These are phyloP conservation scores for Cladorrhinum sp. DNA, from an alignment of 2,329 filamentous ascomycete species.

Conservation along the genomic window DNA sequence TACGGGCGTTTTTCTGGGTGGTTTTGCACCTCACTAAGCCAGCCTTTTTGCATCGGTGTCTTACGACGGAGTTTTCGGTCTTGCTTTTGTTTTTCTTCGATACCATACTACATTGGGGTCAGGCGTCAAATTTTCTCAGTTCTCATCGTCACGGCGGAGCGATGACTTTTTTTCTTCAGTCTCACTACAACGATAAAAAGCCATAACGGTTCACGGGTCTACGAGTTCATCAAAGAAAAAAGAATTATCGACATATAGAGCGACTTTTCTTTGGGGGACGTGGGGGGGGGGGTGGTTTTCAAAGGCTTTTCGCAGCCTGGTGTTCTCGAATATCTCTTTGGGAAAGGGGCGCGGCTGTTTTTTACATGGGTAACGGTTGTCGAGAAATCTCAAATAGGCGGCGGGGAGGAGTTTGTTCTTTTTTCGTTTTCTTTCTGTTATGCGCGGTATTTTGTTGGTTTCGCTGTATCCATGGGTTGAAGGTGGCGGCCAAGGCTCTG, in stretches of 20 bases:
- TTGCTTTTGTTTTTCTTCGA: constrained; percentile 30
- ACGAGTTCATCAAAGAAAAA: constrained; percentile 49
- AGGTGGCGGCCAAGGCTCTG: constrained; percentile 15
- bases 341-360: constrained; percentile 6
- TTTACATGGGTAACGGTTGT: constrained; percentile 34
- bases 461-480: constrained; percentile 28
- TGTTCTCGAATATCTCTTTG: constrained; percentile 21
- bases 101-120: constrained; percentile 31
- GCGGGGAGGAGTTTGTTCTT: constrained; percentile 37
- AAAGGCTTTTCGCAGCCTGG: background rate
- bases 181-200: constrained; percentile 41
- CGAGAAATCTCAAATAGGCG: constrained; percentile 30
- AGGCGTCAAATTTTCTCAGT: constrained; percentile 26
- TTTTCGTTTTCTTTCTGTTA: constrained; percentile 18
- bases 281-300: constrained; percentile 4
- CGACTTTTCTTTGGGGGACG: constrained; percentile 32
- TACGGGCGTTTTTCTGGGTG: constrained; percentile 38
- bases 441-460: constrained; percentile 14
- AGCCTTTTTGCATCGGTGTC: constrained; percentile 47
- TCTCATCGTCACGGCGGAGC: constrained; percentile 33
- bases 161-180: constrained; percentile 29
- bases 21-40: constrained; percentile 38
- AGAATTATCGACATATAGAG: constrained; percentile 50
- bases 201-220: constrained; percentile 44
- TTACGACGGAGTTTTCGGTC: constrained; percentile 44